A percentile compares a stretch with the other conserved stretches of the same genome.
These are phyloP conservation scores for Triticum dicoccoides DNA, from an alignment of 176 grass and related monocot genomes.

Conservation along the genomic window DNA sequence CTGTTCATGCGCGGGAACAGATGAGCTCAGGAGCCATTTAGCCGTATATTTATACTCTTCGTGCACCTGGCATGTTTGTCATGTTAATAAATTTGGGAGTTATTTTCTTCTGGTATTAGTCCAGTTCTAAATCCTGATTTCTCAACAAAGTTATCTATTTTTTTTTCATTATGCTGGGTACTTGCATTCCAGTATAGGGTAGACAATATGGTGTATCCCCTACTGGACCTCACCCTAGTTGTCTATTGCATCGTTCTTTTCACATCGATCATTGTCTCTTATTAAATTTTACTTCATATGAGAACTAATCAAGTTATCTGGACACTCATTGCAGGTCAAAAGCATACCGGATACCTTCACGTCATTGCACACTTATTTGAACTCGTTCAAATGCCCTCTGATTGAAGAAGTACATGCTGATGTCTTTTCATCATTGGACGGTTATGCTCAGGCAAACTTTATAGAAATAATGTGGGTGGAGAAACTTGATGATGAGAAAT, in stretches of 20 bases:
- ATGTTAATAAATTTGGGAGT: too few relatives aligned
- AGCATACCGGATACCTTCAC: conserved; percentile 35
- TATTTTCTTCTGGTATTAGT: too few relatives aligned
- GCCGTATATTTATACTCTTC: too few relatives aligned
- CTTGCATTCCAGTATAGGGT: too few relatives aligned
- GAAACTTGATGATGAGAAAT: neutral
- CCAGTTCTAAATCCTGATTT: too few relatives aligned
- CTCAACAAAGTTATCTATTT: too few relatives aligned
- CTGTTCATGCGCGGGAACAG: too few relatives aligned
- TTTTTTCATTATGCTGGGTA: too few relatives aligned
- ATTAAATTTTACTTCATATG: neutral
- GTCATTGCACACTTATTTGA: conserved; percentile 22
- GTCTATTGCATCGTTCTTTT: neutral
- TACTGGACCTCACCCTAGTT: neutral
- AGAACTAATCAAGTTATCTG: neutral
- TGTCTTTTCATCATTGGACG: conserved; percentile 33
- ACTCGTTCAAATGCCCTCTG: conserved; percentile 40
- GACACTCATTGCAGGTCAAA: conserved; percentile 35
- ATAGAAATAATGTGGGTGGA: conserved; percentile 30
- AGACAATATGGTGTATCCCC: too few relatives aligned
- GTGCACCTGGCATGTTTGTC: too few relatives aligned
- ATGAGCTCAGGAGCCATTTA: too few relatives aligned
- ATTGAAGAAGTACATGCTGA: conserved; percentile 56
- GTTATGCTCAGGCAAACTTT: conserved; percentile 28
- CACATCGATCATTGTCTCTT: neutral